Evolutionary conservation across 2,329 filamentous ascomycete species (phyloP).

Genomic region (Chalara sp.): DNA sequence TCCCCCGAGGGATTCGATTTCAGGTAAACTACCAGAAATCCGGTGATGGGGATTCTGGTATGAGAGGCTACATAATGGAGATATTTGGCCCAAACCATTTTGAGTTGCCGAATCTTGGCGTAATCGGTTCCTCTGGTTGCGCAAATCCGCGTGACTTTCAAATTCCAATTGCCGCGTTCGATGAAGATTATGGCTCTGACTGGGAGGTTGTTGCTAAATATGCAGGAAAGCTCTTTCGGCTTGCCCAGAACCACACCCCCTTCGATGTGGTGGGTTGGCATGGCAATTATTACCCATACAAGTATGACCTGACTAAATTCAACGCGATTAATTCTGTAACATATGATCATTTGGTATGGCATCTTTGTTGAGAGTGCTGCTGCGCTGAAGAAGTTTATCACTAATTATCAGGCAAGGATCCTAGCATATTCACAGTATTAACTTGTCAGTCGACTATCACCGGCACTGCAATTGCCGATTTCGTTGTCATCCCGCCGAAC

Average conservation of each 20-base stretch:
- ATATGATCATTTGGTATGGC: slow-evolving; percentile 59
- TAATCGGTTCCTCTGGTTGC: slow-evolving; percentile 56
- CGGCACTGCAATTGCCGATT: slow-evolving; percentile 53
- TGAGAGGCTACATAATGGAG: slow-evolving; percentile 58
- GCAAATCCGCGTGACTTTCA: slow-evolving; percentile 61
- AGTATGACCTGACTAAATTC: slow-evolving; percentile 54
- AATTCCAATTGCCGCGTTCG: slow-evolving; percentile 50
- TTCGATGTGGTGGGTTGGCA: slow-evolving; percentile 78
- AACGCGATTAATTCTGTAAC: slow-evolving; percentile 51
- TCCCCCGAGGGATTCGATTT: slow-evolving; percentile 58
- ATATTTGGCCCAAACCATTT: slow-evolving; percentile 58
- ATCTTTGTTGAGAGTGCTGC: too few relatives aligned
- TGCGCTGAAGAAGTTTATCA: too few relatives aligned
- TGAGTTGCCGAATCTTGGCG: slow-evolving; percentile 56
- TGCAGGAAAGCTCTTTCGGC: slow-evolving; percentile 55
- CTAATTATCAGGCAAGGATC: too few relatives aligned
- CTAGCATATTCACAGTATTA: slow-evolving; percentile 58
- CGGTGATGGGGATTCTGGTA: slow-evolving; percentile 41
- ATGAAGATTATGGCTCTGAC: slow-evolving; percentile 42
- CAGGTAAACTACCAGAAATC: slow-evolving; percentile 49
- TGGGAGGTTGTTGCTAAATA: slow-evolving; percentile 57
- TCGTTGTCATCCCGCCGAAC: slow-evolving; percentile 60
- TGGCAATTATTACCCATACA: slow-evolving; percentile 59
- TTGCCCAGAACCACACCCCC: slow-evolving; percentile 61
- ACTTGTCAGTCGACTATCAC: slow-evolving; percentile 48